Base-by-base conservation (phyloP, 306 rosid genomes). In the Cajanus cajan region DNA sequence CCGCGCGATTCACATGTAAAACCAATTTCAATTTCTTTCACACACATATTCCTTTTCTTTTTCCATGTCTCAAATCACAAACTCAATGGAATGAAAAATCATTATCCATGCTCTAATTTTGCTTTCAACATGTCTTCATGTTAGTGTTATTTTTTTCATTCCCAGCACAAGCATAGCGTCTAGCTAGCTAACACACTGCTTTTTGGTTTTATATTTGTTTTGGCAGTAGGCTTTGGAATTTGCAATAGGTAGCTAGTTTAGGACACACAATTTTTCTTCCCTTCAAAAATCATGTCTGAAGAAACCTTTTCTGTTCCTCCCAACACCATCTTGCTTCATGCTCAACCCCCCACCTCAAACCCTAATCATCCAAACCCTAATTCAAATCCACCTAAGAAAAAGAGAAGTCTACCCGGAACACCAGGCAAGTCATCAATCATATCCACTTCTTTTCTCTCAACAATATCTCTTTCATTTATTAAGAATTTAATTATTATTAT, bases 341-440 rank as follows among this genome's bases (percentile, higher is more conserved):
- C 67, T 73, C 67, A 83, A 19, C 67, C 73, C 80, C 83, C 88
- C 74, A 83, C 63, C 88, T 43, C 83, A 48, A 85, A 66, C 78
- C 67, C 85, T 43, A 82, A 16, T 73, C 88, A 16, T 73, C 88
- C 91, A 65, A 85, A 83, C 85, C 88, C 91, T 82, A 90, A 74
- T 55, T 18, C 87, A n/a, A 83, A 43, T 25, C 57, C 81, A 71
- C n/a, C 84, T 71, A 91, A 91, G 92, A 94, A 77, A 89, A 91
- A 74, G 83, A 88, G 98, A 70, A 91, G 85, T 48, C 77, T 90
- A 67, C 98, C 98, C 3, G 98, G 98, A 80, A 94, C 88, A 24
- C 98, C 98, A 91, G 97, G 98, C 86, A 89, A 85, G 91, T 80
- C 2, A 58, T 58, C 1, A 16, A 14, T 39, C 7, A 25, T n/a